A percentile compares a stretch with the other conserved stretches of the same genome.
These are phyloP conservation scores for Cydonia oblonga DNA, from an alignment of 331 rosid genomes.

Conservation along the genomic window DNA sequence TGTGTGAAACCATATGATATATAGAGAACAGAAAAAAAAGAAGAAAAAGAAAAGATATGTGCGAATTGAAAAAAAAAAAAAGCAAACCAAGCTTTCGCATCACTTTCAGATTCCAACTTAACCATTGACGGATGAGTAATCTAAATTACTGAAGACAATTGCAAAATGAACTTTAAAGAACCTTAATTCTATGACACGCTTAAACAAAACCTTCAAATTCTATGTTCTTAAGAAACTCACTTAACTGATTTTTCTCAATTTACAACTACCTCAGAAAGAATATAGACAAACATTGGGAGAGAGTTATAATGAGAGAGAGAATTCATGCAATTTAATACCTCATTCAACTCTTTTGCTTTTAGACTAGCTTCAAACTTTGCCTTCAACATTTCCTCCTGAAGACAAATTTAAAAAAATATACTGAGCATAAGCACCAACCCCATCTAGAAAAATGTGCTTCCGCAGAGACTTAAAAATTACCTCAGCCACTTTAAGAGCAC, in stretches of 20 bases:
- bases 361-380: slow-evolving; percentile 66
- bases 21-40: not conserved
- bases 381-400: slow-evolving; percentile 81
- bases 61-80: not conserved
- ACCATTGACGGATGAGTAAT: not conserved
- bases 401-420: not conserved
- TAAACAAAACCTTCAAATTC: not conserved
- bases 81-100: not conserved
- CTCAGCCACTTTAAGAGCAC: slow-evolving; percentile 89
- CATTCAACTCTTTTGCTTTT: slow-evolving; percentile 41
- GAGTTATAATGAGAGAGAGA: not conserved
- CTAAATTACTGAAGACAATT: not conserved
- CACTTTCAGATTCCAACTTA: not conserved
- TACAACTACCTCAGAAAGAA: not conserved
- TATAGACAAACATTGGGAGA: not conserved
- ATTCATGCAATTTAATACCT: slow-evolving; percentile 38
- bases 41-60: no score
- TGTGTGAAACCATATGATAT: not conserved
- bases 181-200: not conserved
- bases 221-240: not conserved
- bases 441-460: slow-evolving; percentile 15
- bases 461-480: slow-evolving; percentile 30
- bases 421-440: slow-evolving; percentile 15
- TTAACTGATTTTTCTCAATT: not conserved
- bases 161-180: not conserved